Evolutionary conservation across 148 eudicot genomes (phyloP), one percentile per base, ranked within the genome.

Genomic region (Cornus florida): DNA sequence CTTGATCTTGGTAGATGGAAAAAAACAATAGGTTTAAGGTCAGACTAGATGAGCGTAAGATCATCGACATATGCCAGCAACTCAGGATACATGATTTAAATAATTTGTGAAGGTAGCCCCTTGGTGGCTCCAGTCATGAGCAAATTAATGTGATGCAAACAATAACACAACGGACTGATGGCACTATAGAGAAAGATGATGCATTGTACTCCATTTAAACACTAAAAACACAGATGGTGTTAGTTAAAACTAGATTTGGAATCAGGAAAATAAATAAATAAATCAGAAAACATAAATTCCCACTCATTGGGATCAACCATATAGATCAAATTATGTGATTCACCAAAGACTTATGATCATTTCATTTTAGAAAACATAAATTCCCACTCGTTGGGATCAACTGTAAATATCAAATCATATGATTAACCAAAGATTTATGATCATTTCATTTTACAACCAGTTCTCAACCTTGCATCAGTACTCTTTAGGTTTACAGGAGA

Each of bases 1-100:
- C 94, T 81, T 83, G 93, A 59, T 86, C 93, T 88, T 73, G 11
- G 67, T 38, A 66, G 9, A 22, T 48, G 48, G 28, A 31, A 46
- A 17, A 33, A 1, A 56, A 20, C 5, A 24, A 75, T 28, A 60
- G 20, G 62, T 48, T 46, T 31, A 13, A 3, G 31, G 35, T 5
- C n/a, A 62, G 14, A 7, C 28, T 78, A 57, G 39, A 69, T 6
- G 31, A 83, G 20, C 39, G 22, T 19, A 46, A 7, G 50, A 35
- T 22, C 5, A 67, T n/a, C 20, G 14, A 22, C 3, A 46, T 67
- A 62, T 69, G 28, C 23, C 22, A 23, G 32, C 33, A 56, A 70
- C 43, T 60, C 20, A 67, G 56, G 33, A 76, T 76, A 17, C 28
- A 46, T 67, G 4, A 11, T 12, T 53, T 11, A 16, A 48, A 53